These are phyloP conservation scores for Diospyros lotus DNA, from an alignment of 148 eudicot genomes.

Conservation along the genomic window DNA sequence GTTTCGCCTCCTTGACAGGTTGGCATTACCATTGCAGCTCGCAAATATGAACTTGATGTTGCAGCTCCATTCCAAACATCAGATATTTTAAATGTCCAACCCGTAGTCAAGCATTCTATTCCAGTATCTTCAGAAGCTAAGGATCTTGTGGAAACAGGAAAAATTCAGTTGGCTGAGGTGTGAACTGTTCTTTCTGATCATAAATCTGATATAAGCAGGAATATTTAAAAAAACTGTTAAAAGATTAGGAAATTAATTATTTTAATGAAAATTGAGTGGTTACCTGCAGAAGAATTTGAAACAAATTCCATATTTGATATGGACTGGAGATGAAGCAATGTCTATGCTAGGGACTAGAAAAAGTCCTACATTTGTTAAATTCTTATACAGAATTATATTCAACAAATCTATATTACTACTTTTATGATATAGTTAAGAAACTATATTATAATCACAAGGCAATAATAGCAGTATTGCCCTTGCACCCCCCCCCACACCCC, in stretches of 20 bases:
- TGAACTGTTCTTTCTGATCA: constrained; percentile 8
- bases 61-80: constrained; percentile 66
- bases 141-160: constrained; percentile 94
- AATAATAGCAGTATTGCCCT: background rate
- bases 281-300: background rate
- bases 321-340: background rate
- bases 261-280: background rate
- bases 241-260: background rate
- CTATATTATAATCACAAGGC: background rate
- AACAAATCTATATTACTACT: background rate
- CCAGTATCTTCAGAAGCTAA: constrained; percentile 90
- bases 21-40: constrained; percentile 74
- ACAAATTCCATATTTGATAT: background rate
- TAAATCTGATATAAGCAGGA: background rate
- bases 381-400: background rate
- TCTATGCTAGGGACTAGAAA: background rate
- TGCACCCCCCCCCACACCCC: too few relatives aligned
- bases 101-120: constrained; percentile 89
- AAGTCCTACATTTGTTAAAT: background rate
- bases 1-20: constrained; percentile 46
- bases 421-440: background rate
- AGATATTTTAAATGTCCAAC: constrained; percentile 80
- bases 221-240: background rate
- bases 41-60: constrained; percentile 73
- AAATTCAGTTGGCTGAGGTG: constrained; percentile 92